Conservation (phyloP, 2,329 filamentous ascomycete genomes). For the Colletotrichum eremochloae region DNA sequence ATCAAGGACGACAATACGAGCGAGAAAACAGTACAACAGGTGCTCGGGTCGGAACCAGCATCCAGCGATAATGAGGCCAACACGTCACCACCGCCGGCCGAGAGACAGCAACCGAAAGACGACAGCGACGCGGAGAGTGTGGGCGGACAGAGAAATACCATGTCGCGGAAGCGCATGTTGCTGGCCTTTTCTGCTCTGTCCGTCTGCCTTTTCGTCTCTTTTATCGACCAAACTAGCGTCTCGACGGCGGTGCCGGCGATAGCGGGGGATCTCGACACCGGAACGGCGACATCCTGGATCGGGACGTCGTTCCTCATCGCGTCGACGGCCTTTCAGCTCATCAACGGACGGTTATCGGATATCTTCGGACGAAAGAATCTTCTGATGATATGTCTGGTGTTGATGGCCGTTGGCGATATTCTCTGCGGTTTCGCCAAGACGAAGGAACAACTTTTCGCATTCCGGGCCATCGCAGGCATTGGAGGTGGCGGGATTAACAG, state of each 20-base stretch:
- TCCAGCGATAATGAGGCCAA: slow-evolving; percentile 27
- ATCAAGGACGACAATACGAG: background rate
- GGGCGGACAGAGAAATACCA: slow-evolving; percentile 51
- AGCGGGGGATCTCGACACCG: slow-evolving; percentile 49
- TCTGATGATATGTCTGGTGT: slow-evolving; percentile 47
- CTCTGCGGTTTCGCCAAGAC: slow-evolving; percentile 51
- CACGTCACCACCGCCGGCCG: background rate
- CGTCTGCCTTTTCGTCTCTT: slow-evolving; percentile 50
- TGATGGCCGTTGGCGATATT: slow-evolving; percentile 50
- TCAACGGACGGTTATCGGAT: slow-evolving; percentile 53
- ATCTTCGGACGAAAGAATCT: slow-evolving; percentile 54
- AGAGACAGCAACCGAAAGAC: background rate
- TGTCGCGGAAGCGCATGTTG: slow-evolving; percentile 50
- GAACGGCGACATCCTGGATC: slow-evolving; percentile 51
- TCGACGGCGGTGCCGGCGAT: slow-evolving; percentile 55
- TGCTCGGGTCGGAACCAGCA: background rate
- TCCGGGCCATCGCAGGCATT: slow-evolving; percentile 52
- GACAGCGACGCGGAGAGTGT: slow-evolving; percentile 45
- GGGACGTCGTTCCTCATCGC: slow-evolving; percentile 55
- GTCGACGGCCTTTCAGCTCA: slow-evolving; percentile 52
- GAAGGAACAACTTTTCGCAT: slow-evolving; percentile 51
- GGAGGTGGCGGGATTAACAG: slow-evolving; percentile 53
- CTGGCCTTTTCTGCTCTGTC: slow-evolving; percentile 49
- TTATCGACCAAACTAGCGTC: slow-evolving; percentile 55
- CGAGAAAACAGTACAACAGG: background rate